Evolutionary conservation across 306 rosid genomes (phyloP), one percentile per base, ranked within the genome.

Genomic region (Prunus salicina): DNA sequence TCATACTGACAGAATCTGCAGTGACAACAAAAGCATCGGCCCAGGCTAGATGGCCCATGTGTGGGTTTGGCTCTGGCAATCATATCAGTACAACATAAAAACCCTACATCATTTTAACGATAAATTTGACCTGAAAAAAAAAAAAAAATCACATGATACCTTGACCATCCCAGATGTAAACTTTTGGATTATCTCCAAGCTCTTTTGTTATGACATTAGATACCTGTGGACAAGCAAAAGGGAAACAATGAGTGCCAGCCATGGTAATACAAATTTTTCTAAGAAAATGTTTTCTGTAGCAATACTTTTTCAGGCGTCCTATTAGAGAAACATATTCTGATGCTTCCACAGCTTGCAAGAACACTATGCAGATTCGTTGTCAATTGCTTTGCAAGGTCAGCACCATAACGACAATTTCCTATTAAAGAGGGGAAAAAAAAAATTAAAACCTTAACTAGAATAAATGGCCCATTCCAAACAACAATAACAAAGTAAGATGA

Each of bases 31-130:
- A 95, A 32, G 98, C 92, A 82, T 95, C 96, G 0, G 87, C 97
- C 98, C 98, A 95, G 58, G 98, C 98, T 71, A 95, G 84, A 82
- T 89, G 92, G 67, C 98, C 98, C 97, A 90, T 85, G 71, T 84
- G 91, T 12, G 88, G 91, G 86, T 90, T 89, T 79, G 91, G 93
- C 73, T 85, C 98, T 92, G 92, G 77, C 81, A 64, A 71, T 73
- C 58, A 79, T 9, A 22, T 60, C 32, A n/a, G 72, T 27, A 32
- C 65, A 43, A 69, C 12, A 74, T 8, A 24, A 70, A 71, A 3
- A 55, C 45, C 24, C 64, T n/a, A 43, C 69, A 46, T 41, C 30
- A 6, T 14, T n/a, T 18, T 27, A 12, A 27, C 1, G 4, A 72
- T 49, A 79, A 45, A 74, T 16, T 79, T 3, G 14, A 43, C 28